These are phyloP conservation scores for Calonectria leucothoes DNA, from an alignment of 2,329 filamentous ascomycete species.

Conservation along the genomic window DNA sequence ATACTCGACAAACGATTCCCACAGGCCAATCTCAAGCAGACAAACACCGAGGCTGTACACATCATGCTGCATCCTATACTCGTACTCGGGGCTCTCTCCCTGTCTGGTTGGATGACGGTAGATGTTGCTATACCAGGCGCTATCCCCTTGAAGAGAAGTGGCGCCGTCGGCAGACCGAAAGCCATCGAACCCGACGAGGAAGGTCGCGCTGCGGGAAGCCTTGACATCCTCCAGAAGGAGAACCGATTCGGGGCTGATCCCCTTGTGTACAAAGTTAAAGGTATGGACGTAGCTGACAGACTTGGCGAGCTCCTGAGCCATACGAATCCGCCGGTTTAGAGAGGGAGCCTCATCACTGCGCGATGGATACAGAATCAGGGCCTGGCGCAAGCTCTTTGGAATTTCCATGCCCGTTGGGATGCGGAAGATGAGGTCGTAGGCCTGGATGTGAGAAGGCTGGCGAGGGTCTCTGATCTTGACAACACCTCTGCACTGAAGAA, in stretches of 20 bases:
- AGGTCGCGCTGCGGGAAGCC: background rate
- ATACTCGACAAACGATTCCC: slow-evolving; percentile 19
- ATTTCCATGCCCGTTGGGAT: slow-evolving; percentile 10
- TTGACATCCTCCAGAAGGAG: background rate
- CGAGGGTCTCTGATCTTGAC: background rate
- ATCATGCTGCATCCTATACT: slow-evolving; percentile 21
- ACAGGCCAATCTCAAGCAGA: slow-evolving; percentile 19
- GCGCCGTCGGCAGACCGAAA: slow-evolving; percentile 12
- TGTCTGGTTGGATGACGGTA: slow-evolving; percentile 16
- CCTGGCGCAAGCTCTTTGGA: slow-evolving; percentile 1
- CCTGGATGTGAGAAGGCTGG: background rate
- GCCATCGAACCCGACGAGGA: slow-evolving; percentile 10
- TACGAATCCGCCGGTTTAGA: background rate
- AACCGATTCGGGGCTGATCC: slow-evolving; percentile 18
- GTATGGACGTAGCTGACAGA: slow-evolving; percentile 19
- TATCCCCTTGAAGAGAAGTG: slow-evolving; percentile 5
- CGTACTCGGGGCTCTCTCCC: slow-evolving; percentile 1
- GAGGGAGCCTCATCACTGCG: background rate
- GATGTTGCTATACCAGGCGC: slow-evolving; percentile 9
- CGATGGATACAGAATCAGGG: slow-evolving; percentile 7
- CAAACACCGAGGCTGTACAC: slow-evolving; percentile 21
- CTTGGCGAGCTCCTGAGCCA: slow-evolving; percentile 19
- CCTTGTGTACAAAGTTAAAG: slow-evolving; percentile 20
- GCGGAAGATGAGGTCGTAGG: slow-evolving; percentile 15
- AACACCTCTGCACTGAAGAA: slow-evolving; percentile 8